Evolutionary conservation across 305 asterid species (phyloP), one percentile per base, ranked within the genome.

Genomic region (Fraxinus nigra): DNA sequence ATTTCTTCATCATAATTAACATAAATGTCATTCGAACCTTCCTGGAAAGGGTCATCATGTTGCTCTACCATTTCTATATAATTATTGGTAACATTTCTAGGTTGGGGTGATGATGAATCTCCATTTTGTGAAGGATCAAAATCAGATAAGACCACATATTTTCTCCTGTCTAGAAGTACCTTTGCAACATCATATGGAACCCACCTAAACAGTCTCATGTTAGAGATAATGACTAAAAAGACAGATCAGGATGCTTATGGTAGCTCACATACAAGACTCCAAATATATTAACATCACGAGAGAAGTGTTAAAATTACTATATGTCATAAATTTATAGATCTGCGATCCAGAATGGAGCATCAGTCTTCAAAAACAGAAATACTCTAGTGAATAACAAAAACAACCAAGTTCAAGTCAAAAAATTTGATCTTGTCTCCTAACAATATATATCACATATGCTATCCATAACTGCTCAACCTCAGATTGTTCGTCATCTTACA

Each of bases 91-190:
- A 75, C 82, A 80, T 82, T 59, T 38, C 30, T 34, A 34, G 51
- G 48, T 33, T 38, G 77, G 48, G 79, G 85, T 22, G 88, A 61
- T 82, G 79, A 81, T 37, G 85, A 82, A 78, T 83, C 92, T 80
- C 92, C 97, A 82, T 82, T 83, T 78, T 54, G 88, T 74, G 81
- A 76, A 82, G 90, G 33, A 84, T 90, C 73, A 79, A 81, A 80
- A 85, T 94, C 97, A 38, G 99, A 94, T 67, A 96, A 85, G 77
- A 91, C 94, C 75, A 87, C 94, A 78, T 91, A 92, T 32, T 85
- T 90, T 84, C 89, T 91, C 87, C 90, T 87, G 84, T 94, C 98
- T 22, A 96, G 94, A 84, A 88, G 81, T 54, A 93, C 95, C 92
- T 89, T 93, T 73, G 89, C 93, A 83, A 89, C 81, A 84, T 93